These are phyloP conservation scores for Papiliotrema flavescens DNA, from an alignment of 1,284 basidiomycete genomes.

Conservation along the genomic window DNA sequence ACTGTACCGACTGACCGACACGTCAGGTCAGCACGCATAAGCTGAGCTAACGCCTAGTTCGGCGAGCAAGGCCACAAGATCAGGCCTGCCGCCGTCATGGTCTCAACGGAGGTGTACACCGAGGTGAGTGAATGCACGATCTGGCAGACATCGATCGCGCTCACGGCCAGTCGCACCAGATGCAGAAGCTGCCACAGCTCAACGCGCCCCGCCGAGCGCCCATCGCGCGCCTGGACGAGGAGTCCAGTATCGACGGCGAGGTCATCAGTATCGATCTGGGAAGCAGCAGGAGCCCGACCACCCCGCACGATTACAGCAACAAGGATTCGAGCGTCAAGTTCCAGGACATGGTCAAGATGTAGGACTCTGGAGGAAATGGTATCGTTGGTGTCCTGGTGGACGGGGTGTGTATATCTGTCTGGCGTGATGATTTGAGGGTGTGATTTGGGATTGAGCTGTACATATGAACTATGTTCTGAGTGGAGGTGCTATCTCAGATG, in stretches of 20 bases:
- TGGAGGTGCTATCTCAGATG: no score
- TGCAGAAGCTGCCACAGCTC: not conserved
- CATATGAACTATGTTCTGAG: no score
- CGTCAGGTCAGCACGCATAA: not conserved
- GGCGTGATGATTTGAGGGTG: no score
- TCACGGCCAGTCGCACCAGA: not conserved
- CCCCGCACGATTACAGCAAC: not conserved
- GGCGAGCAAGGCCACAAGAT: not conserved
- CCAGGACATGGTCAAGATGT: not conserved
- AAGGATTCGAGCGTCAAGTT: not conserved
- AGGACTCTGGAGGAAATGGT: not conserved
- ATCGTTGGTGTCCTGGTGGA: no score
- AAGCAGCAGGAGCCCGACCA: no score
- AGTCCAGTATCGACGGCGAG: not conserved
- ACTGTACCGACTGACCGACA: not conserved
- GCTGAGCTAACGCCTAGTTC: not conserved
- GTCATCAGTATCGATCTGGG: no score
- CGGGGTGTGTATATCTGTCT: no score
- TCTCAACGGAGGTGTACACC: conserved; percentile 6
- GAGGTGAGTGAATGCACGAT: not conserved
- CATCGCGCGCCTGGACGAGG: not conserved
- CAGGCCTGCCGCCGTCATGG: conserved; percentile 5
- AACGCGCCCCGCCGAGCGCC: not conserved
- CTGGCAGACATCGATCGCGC: not conserved
- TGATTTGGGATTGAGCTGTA: no score